phyloP scores from a whole-genome alignment of 78 protist genomes.

The Speleostelium caveatum region DNA sequence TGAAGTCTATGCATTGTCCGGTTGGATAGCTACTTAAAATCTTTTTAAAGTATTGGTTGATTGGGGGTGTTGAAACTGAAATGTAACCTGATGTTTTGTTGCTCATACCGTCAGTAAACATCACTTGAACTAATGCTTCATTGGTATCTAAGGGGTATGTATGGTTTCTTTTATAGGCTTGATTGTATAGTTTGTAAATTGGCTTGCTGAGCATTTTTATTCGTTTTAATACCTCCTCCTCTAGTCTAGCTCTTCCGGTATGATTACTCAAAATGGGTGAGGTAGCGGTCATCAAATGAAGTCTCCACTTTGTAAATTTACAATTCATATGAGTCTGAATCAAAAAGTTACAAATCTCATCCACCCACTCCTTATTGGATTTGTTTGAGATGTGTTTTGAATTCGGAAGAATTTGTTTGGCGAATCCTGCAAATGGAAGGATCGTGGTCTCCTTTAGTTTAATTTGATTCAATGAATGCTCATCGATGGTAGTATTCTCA shows the following conservation, averaged over 20 bases:
- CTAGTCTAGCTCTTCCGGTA: not conserved
- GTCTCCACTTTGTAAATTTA: constrained; percentile 16
- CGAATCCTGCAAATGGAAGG: constrained; percentile 31
- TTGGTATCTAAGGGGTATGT: not conserved
- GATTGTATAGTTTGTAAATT: not conserved
- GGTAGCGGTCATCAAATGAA: constrained; percentile 11
- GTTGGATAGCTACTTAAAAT: constrained; percentile 4
- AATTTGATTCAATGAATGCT: not conserved
- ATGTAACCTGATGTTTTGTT: not conserved
- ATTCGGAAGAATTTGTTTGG: constrained; percentile 41
- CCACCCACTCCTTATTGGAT: not conserved
- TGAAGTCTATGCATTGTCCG: constrained; percentile 1
- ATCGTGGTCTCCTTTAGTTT: too few relatives aligned
- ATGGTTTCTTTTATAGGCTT: not conserved
- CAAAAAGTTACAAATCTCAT: not conserved
- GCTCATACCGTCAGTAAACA: not conserved
- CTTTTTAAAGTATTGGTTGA: constrained; percentile 1
- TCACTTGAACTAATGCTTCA: constrained; percentile 20
- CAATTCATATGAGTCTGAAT: not conserved
- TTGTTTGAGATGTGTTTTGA: not conserved
- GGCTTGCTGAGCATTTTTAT: not conserved
- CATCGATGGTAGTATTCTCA: not conserved
- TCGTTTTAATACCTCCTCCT: not conserved
- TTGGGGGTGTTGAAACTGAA: constrained; percentile 17
- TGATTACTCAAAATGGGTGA: not conserved